These are phyloP conservation scores for Aleurites moluccanus DNA, from an alignment of 441 rosid species.

Conservation along the genomic window DNA sequence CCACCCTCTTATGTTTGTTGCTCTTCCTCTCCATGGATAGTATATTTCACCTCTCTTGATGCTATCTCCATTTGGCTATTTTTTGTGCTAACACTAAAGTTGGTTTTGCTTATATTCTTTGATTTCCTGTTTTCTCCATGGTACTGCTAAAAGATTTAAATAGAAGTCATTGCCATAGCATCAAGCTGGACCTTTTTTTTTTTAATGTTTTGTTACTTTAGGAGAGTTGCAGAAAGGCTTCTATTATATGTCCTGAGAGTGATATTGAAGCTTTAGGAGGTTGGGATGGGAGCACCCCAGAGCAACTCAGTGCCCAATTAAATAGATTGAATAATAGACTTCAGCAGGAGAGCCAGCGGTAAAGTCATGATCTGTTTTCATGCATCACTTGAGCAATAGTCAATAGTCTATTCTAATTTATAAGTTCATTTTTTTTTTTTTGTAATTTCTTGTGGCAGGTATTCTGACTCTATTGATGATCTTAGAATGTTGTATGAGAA, in stretches of 20 bases:
- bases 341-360: conserved; percentile 75
- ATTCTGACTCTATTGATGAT: conserved; percentile 89
- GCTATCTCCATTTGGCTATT: background rate
- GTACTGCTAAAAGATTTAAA: background rate
- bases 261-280: conserved; percentile 80
- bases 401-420: conserved; percentile 6
- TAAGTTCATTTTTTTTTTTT: background rate
- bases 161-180: background rate
- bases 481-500: conserved; percentile 64
- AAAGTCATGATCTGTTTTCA: conserved; percentile 26
- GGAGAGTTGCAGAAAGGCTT: conserved; percentile 87
- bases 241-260: conserved; percentile 91
- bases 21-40: no score
- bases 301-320: conserved; percentile 78
- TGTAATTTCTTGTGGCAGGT: conserved; percentile 45
- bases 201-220: conserved; percentile 32
- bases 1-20: no score
- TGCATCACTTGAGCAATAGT: conserved; percentile 16
- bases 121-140: background rate
- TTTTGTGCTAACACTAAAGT: background rate
- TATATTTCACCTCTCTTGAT: no score
- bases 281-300: conserved; percentile 79
- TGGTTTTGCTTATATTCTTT: conserved; percentile 3
- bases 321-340: conserved; percentile 70
- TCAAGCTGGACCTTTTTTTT: background rate